Conservation (phyloP, 805 yeast species). For the Crinitomyces ghanaensis region DNA sequence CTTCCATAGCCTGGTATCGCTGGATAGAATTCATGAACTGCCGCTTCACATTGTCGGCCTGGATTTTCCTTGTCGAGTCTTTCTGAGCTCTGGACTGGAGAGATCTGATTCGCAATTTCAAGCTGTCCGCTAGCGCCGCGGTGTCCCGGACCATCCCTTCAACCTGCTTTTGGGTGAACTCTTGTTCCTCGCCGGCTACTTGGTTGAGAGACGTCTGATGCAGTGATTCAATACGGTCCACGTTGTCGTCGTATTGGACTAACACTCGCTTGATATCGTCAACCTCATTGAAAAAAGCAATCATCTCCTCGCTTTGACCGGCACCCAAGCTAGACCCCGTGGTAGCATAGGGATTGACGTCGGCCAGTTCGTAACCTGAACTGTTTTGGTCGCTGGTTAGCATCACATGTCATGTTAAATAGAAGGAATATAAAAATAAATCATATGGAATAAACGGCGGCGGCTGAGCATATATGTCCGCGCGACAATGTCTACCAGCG, state of each 20-base stretch:
- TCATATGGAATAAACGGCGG: too few species aligned
- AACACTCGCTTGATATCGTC: conserved; percentile 57
- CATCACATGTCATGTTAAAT: too few species aligned
- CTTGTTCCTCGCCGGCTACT: conserved; percentile 51
- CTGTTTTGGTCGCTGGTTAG: conserved; percentile 5
- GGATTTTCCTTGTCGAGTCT: conserved; percentile 75
- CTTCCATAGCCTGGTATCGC: conserved; percentile 77
- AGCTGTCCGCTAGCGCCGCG: conserved; percentile 57
- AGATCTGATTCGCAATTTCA: conserved; percentile 65
- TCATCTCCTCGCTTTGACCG: conserved; percentile 36
- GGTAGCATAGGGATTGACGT: conserved; percentile 14
- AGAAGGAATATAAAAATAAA: too few species aligned
- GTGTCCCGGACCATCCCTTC: conserved; percentile 72
- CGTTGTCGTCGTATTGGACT: conserved; percentile 56
- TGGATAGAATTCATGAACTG: conserved; percentile 79
- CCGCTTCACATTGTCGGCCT: conserved; percentile 79
- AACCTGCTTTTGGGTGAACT: conserved; percentile 58
- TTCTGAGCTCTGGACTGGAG: conserved; percentile 43
- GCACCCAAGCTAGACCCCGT: conserved; percentile 2
- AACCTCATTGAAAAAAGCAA: conserved; percentile 56
- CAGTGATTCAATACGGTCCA: conserved; percentile 56
- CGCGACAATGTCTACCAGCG: too few species aligned
- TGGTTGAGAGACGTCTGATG: conserved; percentile 65
- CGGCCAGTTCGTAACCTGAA: conserved; percentile 13
- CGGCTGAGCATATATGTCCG: too few species aligned